Percentiles rank a stretch among this genome's conserved stretches.
These are phyloP conservation scores for Phytophthora aleatoria DNA, from an alignment of 352 stramenopile species.

Conservation along the genomic window DNA sequence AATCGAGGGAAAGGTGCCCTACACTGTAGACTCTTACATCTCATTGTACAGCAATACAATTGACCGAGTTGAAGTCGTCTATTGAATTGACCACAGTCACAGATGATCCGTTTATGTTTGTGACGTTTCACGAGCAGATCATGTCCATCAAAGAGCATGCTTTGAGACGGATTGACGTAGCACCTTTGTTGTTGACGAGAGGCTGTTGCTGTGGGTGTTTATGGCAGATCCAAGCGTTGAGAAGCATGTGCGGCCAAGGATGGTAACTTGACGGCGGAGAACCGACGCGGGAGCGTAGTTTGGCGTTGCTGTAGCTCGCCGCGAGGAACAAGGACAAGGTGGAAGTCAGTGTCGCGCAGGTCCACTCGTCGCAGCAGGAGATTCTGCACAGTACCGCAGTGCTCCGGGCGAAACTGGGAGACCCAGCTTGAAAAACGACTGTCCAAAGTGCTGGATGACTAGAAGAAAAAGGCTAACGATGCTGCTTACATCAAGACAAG, in stretches of 20 bases:
- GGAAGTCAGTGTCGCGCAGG: conserved; percentile 31
- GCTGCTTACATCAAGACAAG: conserved; percentile 59
- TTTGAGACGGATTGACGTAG: background rate
- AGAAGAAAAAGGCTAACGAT: conserved; percentile 46
- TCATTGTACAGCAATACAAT: too few species aligned
- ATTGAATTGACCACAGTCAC: too few species aligned
- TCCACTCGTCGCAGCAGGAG: conserved; percentile 48
- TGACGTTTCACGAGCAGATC: too few species aligned
- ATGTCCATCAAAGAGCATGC: background rate
- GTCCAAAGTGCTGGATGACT: conserved; percentile 54
- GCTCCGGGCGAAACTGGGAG: conserved; percentile 48
- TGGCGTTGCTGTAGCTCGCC: conserved; percentile 42
- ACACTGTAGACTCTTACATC: too few species aligned
- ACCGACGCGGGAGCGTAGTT: conserved; percentile 39
- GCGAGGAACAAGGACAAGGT: conserved; percentile 41
- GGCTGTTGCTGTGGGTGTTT: background rate
- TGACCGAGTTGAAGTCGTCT: too few species aligned
- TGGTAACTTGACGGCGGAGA: conserved; percentile 38
- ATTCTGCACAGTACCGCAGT: conserved; percentile 28
- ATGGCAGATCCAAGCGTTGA: conserved; percentile 45
- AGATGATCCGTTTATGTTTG: too few species aligned
- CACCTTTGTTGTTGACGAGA: background rate
- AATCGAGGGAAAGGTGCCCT: too few species aligned
- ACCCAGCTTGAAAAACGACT: conserved; percentile 64
- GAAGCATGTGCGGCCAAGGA: conserved; percentile 37